Evolutionary conservation across 2,329 filamentous ascomycete species (phyloP), one percentile per base, ranked within the genome.

Genomic region (Grosmannia serpens): DNA sequence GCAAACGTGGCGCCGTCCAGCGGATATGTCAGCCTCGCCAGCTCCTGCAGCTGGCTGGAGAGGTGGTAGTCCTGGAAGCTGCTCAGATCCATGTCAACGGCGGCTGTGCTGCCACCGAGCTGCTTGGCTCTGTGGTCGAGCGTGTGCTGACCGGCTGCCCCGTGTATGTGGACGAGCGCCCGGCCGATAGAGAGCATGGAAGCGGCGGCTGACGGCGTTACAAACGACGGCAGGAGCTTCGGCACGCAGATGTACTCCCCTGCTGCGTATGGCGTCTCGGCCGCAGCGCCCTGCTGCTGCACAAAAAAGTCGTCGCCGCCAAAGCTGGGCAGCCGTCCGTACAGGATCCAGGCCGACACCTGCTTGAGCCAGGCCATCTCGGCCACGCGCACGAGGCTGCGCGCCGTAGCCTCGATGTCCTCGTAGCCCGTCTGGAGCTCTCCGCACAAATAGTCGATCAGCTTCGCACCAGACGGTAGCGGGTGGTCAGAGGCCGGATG

Each of bases 341-440:
- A 95, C 17, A 97, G 73, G 10, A 97, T 79, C 92, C 92, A 99
- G 29, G 88, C 88, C 4, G 90, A 88, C 13, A 95, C 79, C 68
- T 96, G 91, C 70, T 90, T 88, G 67, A 97, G 75, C 94, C 94
- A 99, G 10, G 91, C 88, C 33, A 83, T 87, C 73, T 99, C 92
- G 0, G 91, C 91, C 26, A 89, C 79, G 17, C 77, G 81, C n/a
- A 89, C 80, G 41, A 97, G 74, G 60, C 86, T 83, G 62, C 84
- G 74, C 0, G 90, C 87, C 46, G 88, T 85, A 59, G 84, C 82
- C 68, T 92, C 89, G 58, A 99, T 84, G 67, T 96, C 91, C 9
- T 83, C 77, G 70, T 95, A 97, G 17, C 94, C 94, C 8, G 92
- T 97, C 69, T 90, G 87, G 58, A 90, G 77, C 71, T 92, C 88